phyloP scores from a whole-genome alignment of 2,329 filamentous ascomycete species.

The Alternaria panax region DNA sequence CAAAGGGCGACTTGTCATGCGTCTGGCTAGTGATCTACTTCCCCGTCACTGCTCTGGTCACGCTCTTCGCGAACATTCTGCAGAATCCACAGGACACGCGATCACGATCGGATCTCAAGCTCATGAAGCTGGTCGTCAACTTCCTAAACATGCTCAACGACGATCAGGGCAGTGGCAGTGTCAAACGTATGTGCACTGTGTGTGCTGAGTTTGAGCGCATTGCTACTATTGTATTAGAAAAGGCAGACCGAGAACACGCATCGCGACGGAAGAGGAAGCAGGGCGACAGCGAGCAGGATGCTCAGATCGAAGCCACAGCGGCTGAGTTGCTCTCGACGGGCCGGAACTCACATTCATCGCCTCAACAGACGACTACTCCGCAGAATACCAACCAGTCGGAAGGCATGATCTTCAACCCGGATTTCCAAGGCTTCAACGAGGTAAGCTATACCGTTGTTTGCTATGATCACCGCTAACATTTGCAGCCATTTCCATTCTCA shows the following conservation, averaged over 20 bases:
- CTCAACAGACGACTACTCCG: constrained; percentile 33
- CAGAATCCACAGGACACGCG: constrained; percentile 92
- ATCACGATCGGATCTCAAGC: constrained; percentile 83
- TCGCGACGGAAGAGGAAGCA: constrained; percentile 86
- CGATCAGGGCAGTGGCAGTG: constrained; percentile 87
- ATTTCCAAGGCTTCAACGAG: constrained; percentile 50
- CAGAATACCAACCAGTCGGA: constrained; percentile 20
- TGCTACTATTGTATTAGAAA: constrained; percentile 87
- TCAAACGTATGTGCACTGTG: constrained; percentile 91
- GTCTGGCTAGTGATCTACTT: constrained; percentile 98
- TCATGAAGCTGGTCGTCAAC: constrained; percentile 92
- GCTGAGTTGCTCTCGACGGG: constrained; percentile 45
- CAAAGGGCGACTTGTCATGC: constrained; percentile 91
- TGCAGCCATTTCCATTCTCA: constrained; percentile 49
- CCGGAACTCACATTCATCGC: constrained; percentile 39
- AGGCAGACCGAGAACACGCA: constrained; percentile 83
- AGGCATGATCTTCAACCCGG: constrained; percentile 45
- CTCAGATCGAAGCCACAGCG: constrained; percentile 47
- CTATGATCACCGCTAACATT: constrained; percentile 21
- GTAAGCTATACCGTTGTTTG: constrained; percentile 22
- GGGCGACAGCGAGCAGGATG: constrained; percentile 59
- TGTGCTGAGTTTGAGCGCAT: constrained; percentile 98
- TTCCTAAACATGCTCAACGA: constrained; percentile 89
- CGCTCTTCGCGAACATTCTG: constrained; percentile 92
- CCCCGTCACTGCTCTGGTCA: constrained; percentile 92